Evolutionary conservation across 805 yeast genomes (phyloP).

Genomic region (Candida alai): DNA sequence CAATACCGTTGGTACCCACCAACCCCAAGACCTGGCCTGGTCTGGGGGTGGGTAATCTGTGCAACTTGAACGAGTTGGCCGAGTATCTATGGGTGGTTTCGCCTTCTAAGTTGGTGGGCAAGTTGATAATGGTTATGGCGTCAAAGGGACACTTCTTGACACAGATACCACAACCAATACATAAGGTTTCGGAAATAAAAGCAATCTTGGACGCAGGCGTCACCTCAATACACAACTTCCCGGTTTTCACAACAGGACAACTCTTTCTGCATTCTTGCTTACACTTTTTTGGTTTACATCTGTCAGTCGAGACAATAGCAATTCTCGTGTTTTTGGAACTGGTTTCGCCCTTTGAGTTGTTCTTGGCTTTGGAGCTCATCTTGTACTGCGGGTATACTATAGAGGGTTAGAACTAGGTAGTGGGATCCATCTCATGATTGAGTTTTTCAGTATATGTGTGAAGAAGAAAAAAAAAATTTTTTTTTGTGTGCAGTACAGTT

Average conservation of each 20-base stretch:
- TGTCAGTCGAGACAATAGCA: conserved; percentile 92
- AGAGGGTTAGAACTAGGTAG: too few species aligned
- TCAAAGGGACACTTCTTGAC: conserved; percentile 98
- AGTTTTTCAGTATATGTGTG: too few species aligned
- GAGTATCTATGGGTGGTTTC: conserved; percentile 97
- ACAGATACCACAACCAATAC: conserved; percentile 99
- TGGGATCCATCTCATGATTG: too few species aligned
- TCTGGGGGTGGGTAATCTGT: conserved; percentile 96
- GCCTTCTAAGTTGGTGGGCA: conserved; percentile 89
- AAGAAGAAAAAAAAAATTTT: conserved; percentile 11
- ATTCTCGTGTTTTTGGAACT: conserved; percentile 66
- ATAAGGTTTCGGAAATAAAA: conserved; percentile 86
- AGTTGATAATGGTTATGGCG: conserved; percentile 91
- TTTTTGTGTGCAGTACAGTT: conserved; percentile 2
- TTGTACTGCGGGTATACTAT: not conserved
- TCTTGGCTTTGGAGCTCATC: conserved; percentile 9
- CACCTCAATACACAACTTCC: conserved; percentile 96
- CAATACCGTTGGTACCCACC: conserved; percentile 99
- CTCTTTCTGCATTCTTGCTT: conserved; percentile 96
- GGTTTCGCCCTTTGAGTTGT: conserved; percentile 16
- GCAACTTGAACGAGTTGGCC: conserved; percentile 95
- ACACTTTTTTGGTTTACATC: conserved; percentile 97
- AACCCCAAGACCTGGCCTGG: conserved; percentile 98
- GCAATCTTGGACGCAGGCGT: conserved; percentile 88
- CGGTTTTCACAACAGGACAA: conserved; percentile 98